Conservation (phyloP, 305 asterid species). For the Fraxinus angustifolia region DNA sequence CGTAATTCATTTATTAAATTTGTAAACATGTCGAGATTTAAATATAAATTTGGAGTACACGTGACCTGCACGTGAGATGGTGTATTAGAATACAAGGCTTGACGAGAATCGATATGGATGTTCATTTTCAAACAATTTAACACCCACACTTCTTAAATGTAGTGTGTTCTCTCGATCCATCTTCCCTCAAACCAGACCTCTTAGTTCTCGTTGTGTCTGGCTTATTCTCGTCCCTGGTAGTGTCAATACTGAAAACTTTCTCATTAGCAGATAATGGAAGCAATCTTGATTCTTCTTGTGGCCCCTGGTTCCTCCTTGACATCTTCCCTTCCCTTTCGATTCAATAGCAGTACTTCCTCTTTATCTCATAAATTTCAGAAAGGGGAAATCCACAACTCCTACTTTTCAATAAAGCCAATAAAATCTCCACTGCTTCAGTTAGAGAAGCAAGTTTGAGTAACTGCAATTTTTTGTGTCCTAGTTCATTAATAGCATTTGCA, state of each 20-base stretch:
- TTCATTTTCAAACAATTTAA: no score
- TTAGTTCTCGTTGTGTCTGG: neutral
- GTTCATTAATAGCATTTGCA: neutral
- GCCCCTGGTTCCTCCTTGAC: neutral
- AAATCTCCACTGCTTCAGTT: neutral
- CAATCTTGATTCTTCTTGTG: neutral
- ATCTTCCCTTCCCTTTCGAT: neutral
- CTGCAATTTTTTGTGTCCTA: neutral
- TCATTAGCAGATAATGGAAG: neutral
- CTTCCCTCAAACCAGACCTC: neutral
- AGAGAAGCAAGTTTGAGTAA: neutral
- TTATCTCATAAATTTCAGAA: no score
- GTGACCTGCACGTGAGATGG: neutral
- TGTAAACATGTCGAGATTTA: neutral
- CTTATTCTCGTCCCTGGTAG: neutral
- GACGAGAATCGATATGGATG: neutral
- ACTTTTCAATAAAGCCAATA: neutral
- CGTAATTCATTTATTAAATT: no score
- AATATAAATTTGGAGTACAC: neutral
- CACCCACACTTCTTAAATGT: neutral
- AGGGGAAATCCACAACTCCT: neutral
- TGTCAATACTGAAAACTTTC: neutral
- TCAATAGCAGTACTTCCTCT: neutral
- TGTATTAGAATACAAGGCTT: no score
- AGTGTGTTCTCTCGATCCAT: neutral